Evolutionary conservation across 169 alveolate species (phyloP).

Genomic region (Plasmodium vivax): DNA sequence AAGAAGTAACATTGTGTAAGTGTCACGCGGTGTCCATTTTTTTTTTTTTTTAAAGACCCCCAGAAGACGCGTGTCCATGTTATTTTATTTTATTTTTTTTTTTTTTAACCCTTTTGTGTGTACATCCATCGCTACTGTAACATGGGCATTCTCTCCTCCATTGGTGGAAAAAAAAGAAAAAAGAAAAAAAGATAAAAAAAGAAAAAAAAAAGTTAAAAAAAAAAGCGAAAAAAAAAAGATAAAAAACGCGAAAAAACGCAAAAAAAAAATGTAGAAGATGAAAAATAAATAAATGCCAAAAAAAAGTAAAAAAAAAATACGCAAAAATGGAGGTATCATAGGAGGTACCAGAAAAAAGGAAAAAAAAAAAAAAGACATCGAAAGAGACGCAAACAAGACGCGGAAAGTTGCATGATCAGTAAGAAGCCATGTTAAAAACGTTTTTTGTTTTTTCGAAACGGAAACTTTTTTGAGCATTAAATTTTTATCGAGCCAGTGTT

Average conservation of each 20-base stretch:
- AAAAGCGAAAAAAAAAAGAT: neutral
- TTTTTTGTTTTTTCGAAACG: constrained; percentile 12
- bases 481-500: neutral
- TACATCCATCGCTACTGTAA: neutral
- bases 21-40: neutral
- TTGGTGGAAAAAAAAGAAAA: neutral
- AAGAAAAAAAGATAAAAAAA: neutral
- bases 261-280: neutral
- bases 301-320: constrained; percentile 1
- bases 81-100: too few species aligned
- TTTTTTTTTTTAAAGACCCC: neutral
- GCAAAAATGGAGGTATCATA: too few species aligned
- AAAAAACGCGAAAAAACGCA: too few species aligned
- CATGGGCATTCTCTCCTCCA: neutral
- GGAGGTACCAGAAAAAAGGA: too few species aligned
- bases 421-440: neutral
- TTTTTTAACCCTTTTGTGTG: neutral
- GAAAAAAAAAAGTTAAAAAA: neutral
- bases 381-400: neutral
- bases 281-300: neutral
- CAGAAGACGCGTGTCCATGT: neutral
- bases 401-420: neutral
- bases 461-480: neutral
- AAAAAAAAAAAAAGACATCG: too few species aligned
- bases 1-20: too few species aligned